Conservation (phyloP, 768 basidiomycete species). For the Chlorophyllum brunneum region DNA sequence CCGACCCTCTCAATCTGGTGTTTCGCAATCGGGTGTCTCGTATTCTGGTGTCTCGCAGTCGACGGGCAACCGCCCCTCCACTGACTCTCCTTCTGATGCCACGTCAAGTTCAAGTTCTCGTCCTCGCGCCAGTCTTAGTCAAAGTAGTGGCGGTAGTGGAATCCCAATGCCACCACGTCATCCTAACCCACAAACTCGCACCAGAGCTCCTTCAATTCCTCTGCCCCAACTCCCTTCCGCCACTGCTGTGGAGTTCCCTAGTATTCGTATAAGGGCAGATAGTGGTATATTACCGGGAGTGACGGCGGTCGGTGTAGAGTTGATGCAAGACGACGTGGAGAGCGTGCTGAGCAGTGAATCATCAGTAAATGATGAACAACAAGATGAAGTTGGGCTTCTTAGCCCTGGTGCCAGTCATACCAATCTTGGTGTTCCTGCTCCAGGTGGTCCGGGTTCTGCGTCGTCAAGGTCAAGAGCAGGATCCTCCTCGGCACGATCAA, state of each 20-base stretch:
- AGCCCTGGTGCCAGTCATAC: slow-evolving; percentile 14
- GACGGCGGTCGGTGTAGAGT: slow-evolving; percentile 20
- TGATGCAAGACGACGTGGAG: slow-evolving; percentile 26
- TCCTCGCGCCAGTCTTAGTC: slow-evolving; percentile 29
- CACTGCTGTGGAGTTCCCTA: slow-evolving; percentile 17
- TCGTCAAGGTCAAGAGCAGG: slow-evolving; percentile 12
- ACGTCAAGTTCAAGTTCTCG: neutral
- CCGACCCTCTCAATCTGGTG: slow-evolving; percentile 10
- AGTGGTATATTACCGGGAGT: slow-evolving; percentile 17
- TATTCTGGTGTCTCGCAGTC: slow-evolving; percentile 48
- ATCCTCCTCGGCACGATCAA: slow-evolving; percentile 13
- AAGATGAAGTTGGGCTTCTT: slow-evolving; percentile 26
- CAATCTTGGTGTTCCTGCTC: slow-evolving; percentile 10
- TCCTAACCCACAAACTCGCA: slow-evolving; percentile 23
- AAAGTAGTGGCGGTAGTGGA: slow-evolving; percentile 23
- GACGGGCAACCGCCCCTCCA: slow-evolving; percentile 60
- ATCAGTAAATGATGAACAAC: slow-evolving; percentile 1
- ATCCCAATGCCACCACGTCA: slow-evolving; percentile 43
- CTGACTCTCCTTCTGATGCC: slow-evolving; percentile 36
- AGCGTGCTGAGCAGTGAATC: slow-evolving; percentile 6
- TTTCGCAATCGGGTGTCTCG: slow-evolving; percentile 12
- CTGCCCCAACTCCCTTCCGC: slow-evolving; percentile 22
- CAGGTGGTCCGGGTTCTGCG: neutral
- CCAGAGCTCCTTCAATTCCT: slow-evolving; percentile 25
- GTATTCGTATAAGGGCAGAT: slow-evolving; percentile 3